Evolutionary conservation across 169 alveolate species (phyloP).

Genomic region (Plasmodium knowlesi): DNA sequence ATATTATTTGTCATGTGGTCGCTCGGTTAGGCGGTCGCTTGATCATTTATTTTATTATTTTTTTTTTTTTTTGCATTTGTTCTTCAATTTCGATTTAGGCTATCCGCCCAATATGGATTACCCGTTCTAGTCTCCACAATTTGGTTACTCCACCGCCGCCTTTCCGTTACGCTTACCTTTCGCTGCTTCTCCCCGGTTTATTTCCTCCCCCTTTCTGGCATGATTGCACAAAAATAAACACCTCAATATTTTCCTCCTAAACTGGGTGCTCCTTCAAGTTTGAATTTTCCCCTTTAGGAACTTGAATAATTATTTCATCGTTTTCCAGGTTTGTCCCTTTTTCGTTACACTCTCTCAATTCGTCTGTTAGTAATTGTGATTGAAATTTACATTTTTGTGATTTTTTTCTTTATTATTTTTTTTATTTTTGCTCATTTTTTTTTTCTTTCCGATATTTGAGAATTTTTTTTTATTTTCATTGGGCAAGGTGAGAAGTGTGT

Average conservation of each 20-base stretch:
- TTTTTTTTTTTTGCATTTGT: not conserved
- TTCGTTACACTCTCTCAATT: not conserved
- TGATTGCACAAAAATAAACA: not conserved
- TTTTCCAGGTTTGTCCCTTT: not conserved
- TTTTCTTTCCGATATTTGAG: not conserved
- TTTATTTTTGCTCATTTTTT: not conserved
- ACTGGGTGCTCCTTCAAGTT: not conserved
- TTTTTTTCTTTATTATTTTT: not conserved
- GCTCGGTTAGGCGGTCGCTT: not conserved
- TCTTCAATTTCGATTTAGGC: not conserved
- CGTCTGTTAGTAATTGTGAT: not conserved
- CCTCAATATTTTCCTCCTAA: not conserved
- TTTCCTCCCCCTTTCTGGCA: not conserved
- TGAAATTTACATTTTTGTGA: not conserved
- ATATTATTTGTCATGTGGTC: not conserved
- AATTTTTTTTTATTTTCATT: not conserved
- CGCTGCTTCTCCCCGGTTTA: not conserved
- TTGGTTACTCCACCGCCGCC: not conserved
- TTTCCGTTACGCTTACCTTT: not conserved
- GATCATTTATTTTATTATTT: not conserved
- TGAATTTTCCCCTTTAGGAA: not conserved
- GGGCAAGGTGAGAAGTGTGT: not conserved
- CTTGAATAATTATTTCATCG: not conserved
- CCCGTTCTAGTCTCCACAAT: not conserved
- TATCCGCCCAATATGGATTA: not conserved